phyloP scores from a whole-genome alignment of 805 yeast species.

The Candida odintsovae region DNA sequence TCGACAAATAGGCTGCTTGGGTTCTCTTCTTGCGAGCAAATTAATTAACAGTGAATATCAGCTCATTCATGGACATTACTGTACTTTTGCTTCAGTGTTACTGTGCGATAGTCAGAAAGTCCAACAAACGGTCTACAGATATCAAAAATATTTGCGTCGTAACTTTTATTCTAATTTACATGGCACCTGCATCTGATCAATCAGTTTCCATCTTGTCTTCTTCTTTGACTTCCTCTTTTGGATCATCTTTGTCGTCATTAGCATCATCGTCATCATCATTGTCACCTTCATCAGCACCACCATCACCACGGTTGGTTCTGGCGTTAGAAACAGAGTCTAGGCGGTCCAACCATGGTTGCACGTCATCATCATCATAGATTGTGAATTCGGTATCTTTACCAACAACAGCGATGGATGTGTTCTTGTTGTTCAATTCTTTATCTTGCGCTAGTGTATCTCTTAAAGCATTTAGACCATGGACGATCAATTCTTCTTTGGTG shows the following conservation, averaged over 20 bases:
- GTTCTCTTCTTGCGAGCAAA: background rate
- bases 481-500: conserved; percentile 66
- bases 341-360: conserved; percentile 74
- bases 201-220: conserved; percentile 35
- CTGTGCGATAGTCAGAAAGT: too few species aligned
- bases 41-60: background rate
- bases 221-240: conserved; percentile 8
- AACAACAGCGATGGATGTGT: conserved; percentile 91
- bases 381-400: conserved; percentile 74
- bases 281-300: conserved; percentile 17
- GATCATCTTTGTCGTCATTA: conserved; percentile 15
- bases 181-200: background rate
- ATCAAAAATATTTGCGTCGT: too few species aligned
- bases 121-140: too few species aligned
- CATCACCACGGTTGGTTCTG: conserved; percentile 38
- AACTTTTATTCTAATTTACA: background rate
- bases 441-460: conserved; percentile 94
- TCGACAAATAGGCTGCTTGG: too few species aligned
- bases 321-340: conserved; percentile 61
- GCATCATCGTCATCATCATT: conserved; percentile 19
- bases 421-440: conserved; percentile 76
- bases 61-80: too few species aligned
- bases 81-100: too few species aligned
- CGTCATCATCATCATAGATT: conserved; percentile 77
- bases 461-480: conserved; percentile 82